Conservation (phyloP, 176 grass and related monocot genomes). For the Hordeum vulgare region MorexV3_pseudomolecules_assembly NC_058522.1:430170137-430170636, state of each 20-base stretch:
- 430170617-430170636: not conserved
- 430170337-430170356: not conserved
- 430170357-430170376: not conserved
- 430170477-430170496: slow-evolving; percentile 32
- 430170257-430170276: not conserved
- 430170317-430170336: too few species aligned
- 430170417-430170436: not conserved
- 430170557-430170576: slow-evolving; percentile 27
- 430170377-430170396: not conserved
- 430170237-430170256: not conserved
- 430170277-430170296: not conserved
- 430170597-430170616: too few species aligned
- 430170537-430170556: not conserved
- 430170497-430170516: too few species aligned
- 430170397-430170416: not conserved
- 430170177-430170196: not conserved
- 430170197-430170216: not conserved
- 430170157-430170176: not conserved
- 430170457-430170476: slow-evolving; percentile 9
- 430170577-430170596: too few species aligned
- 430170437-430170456: not conserved
- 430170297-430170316: not conserved
- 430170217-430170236: too few species aligned
- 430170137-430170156: not conserved
- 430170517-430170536: too few species aligned